These are phyloP conservation scores for Rhizomucor miehei DNA, from an alignment of 371 early-diverging fungal species.

Conservation along the genomic window DNA sequence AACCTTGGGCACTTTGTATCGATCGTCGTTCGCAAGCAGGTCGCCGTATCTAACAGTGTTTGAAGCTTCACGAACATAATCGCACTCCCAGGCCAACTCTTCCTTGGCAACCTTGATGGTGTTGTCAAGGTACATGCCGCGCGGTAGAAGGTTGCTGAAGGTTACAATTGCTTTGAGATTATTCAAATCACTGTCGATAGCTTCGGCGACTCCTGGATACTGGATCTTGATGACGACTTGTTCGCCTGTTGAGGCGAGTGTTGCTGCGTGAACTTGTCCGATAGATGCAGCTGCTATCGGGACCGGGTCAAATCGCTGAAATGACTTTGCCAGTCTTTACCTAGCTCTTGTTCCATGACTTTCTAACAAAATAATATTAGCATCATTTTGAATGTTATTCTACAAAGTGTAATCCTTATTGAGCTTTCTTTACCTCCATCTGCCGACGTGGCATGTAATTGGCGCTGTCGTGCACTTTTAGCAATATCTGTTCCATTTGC, in stretches of 20 bases:
- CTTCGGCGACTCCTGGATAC: conserved; percentile 91
- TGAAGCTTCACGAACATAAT: conserved; percentile 88
- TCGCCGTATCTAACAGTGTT: conserved; percentile 67
- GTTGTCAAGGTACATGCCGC: conserved; percentile 95
- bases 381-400: conserved; percentile 3
- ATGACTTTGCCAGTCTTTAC: conserved; percentile 70
- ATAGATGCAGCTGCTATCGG: conserved; percentile 97
- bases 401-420: neutral
- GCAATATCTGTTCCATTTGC: conserved; percentile 79
- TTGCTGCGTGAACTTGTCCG: conserved; percentile 91
- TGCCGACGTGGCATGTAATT: conserved; percentile 93
- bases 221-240: conserved; percentile 93
- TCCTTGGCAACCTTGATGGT: conserved; percentile 86
- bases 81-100: conserved; percentile 94
- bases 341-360: conserved; percentile 74
- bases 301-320: conserved; percentile 68
- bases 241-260: conserved; percentile 41
- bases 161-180: conserved; percentile 79
- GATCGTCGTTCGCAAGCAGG: conserved; percentile 55
- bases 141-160: conserved; percentile 82
- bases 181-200: conserved; percentile 86
- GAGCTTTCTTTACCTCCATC: conserved; percentile 60
- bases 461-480: conserved; percentile 91
- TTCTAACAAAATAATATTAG: conserved; percentile 14
- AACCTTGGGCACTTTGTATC: conserved; percentile 78